Evolutionary conservation across 805 yeast species (phyloP).

Genomic region (Candida loeiensis): DNA sequence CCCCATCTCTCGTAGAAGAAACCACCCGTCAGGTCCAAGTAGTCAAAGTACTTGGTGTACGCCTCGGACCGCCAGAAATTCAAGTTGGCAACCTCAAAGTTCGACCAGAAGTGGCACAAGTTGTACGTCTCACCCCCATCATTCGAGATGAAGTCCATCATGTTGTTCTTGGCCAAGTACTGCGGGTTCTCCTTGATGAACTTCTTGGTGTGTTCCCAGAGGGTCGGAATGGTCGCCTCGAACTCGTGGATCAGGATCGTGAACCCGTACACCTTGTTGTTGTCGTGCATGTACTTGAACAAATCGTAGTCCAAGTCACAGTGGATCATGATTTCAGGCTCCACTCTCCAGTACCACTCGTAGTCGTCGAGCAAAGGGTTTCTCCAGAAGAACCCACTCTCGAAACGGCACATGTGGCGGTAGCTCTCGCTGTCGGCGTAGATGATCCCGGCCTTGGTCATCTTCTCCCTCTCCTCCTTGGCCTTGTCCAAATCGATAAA

Average conservation of each 20-base stretch:
- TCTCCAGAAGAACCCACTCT: conserved; percentile 83
- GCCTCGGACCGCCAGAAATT: conserved; percentile 73
- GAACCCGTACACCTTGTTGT: conserved; percentile 81
- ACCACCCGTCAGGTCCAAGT: conserved; percentile 77
- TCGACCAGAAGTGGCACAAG: conserved; percentile 88
- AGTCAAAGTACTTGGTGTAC: conserved; percentile 65
- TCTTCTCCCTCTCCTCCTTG: conserved; percentile 52
- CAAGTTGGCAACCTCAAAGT: conserved; percentile 77
- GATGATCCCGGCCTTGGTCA: conserved; percentile 56
- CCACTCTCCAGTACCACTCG: conserved; percentile 94
- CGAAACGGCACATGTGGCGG: conserved; percentile 91
- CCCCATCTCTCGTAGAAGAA: conserved; percentile 94
- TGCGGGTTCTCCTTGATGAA: conserved; percentile 61
- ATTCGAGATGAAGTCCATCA: conserved; percentile 68
- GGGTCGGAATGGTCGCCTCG: conserved; percentile 76
- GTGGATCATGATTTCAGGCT: conserved; percentile 74
- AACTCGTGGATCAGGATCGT: conserved; percentile 82
- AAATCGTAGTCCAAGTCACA: conserved; percentile 89
- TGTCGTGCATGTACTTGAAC: conserved; percentile 70
- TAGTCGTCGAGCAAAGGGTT: conserved; percentile 69
- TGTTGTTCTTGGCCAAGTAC: conserved; percentile 56
- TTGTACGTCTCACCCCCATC: conserved; percentile 67
- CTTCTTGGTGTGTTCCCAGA: conserved; percentile 74
- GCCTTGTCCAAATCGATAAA: conserved; percentile 79
- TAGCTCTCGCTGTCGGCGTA: conserved; percentile 75